A percentile compares a stretch with the other conserved stretches of the same genome.
phyloP scores from a whole-genome alignment of 2,329 filamentous ascomycete genomes.

The Pseudogymnoascus verrucosus region DNA sequence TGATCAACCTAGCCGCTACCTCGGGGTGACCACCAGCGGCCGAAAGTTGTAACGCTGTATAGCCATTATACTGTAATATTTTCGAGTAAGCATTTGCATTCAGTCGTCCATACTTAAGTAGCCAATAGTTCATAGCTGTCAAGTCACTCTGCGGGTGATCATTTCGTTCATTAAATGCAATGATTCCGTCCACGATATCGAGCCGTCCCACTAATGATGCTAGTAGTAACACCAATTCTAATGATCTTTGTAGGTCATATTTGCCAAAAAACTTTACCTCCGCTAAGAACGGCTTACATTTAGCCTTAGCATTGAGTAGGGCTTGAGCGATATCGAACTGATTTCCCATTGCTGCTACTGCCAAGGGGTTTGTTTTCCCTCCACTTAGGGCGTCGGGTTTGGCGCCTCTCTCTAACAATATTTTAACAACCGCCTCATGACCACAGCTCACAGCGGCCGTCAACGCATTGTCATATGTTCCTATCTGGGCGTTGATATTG shows the following conservation, averaged over 20 bases:
- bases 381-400: constrained; percentile 11
- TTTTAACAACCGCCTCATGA: too few species aligned
- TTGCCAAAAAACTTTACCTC: too few species aligned
- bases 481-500: constrained; percentile 12
- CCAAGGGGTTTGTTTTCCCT: constrained; percentile 1
- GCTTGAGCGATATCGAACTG: constrained; percentile 26
- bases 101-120: background rate
- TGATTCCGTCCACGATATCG: background rate
- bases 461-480: background rate
- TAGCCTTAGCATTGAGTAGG: constrained; percentile 15
- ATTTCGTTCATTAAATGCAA: background rate
- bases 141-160: background rate
- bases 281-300: background rate
- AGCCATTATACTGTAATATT: constrained; percentile 18
- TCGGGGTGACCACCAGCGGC: constrained; percentile 22
- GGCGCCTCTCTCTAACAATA: constrained; percentile 16
- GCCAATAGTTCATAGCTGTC: background rate
- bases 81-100: background rate
- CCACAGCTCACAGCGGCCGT: too few species aligned
- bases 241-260: background rate
- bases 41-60: constrained; percentile 34
- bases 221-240: background rate
- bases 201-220: background rate
- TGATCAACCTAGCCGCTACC: constrained; percentile 12
- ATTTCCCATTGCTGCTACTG: constrained; percentile 13